A percentile compares a stretch with the other conserved stretches of the same genome.
phyloP scores from a whole-genome alignment of 768 basidiomycete genomes.

The Agrocybe pediades region DNA sequence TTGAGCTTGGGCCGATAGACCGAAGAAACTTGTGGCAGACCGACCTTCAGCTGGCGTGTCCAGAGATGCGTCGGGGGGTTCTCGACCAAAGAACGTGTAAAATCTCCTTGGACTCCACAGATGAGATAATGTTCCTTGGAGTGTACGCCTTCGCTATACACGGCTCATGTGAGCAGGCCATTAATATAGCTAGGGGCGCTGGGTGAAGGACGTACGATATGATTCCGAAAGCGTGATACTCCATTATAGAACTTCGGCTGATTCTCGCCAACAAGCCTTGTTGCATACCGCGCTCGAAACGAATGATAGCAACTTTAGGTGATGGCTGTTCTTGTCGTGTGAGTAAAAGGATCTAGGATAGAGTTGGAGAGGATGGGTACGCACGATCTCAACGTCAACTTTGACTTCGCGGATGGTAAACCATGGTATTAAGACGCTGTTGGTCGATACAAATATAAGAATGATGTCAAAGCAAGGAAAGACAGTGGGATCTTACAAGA shows the following conservation, averaged over 20 bases:
- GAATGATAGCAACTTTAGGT: slow-evolving; percentile 76
- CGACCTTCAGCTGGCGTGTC: slow-evolving; percentile 80
- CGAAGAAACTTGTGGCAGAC: slow-evolving; percentile 12
- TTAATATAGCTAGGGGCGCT: neutral
- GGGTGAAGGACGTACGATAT: slow-evolving; percentile 59
- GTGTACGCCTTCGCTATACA: slow-evolving; percentile 68
- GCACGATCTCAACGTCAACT: slow-evolving; percentile 76
- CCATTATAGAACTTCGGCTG: slow-evolving; percentile 73
- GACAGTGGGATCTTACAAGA: slow-evolving; percentile 50
- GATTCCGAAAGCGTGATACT: slow-evolving; percentile 86
- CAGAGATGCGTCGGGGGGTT: slow-evolving; percentile 72
- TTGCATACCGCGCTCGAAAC: slow-evolving; percentile 85
- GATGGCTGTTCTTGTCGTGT: slow-evolving; percentile 56
- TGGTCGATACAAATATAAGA: slow-evolving; percentile 1
- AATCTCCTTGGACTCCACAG: slow-evolving; percentile 85
- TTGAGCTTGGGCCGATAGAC: neutral
- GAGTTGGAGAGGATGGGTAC: slow-evolving; percentile 22
- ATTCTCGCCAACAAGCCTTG: slow-evolving; percentile 81
- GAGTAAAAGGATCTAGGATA: slow-evolving; percentile 5
- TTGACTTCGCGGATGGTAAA: slow-evolving; percentile 73
- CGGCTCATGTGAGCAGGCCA: slow-evolving; percentile 6
- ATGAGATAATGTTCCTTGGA: slow-evolving; percentile 81
- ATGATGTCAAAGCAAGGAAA: neutral
- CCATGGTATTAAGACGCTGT: slow-evolving; percentile 75
- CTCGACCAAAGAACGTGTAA: slow-evolving; percentile 72